phyloP scores from a whole-genome alignment of 805 yeast species.

The Saccharomycopsis sp. region DNA sequence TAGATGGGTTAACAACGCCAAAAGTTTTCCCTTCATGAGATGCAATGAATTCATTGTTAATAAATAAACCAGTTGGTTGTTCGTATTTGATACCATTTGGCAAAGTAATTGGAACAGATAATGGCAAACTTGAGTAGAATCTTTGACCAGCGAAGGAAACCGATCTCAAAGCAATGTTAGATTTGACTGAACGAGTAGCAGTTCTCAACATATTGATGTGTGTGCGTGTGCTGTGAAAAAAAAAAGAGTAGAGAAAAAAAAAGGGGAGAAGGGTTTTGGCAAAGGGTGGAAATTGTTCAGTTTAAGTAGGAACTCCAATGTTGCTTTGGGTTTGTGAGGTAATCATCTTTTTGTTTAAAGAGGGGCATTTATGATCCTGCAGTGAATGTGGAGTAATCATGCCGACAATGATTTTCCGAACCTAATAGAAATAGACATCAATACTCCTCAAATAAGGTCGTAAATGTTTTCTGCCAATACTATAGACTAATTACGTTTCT shows the following conservation, averaged over 20 bases:
- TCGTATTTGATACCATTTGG: slow-evolving; percentile 62
- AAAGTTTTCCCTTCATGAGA: slow-evolving; percentile 52
- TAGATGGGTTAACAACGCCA: slow-evolving; percentile 49
- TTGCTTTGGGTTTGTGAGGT: not conserved
- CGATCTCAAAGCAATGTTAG: slow-evolving; percentile 1
- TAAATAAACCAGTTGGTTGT: slow-evolving; percentile 85
- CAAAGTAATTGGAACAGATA: slow-evolving; percentile 44
- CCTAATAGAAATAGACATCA: too few relatives aligned
- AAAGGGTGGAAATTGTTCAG: not conserved
- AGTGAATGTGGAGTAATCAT: not conserved
- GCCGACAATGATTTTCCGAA: too few relatives aligned
- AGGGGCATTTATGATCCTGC: not conserved
- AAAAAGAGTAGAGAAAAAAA: not conserved
- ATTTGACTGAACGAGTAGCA: slow-evolving; percentile 5
- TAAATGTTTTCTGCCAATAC: not conserved
- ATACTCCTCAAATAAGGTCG: not conserved
- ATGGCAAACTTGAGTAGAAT: slow-evolving; percentile 32
- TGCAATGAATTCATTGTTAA: slow-evolving; percentile 72
- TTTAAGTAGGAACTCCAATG: not conserved
- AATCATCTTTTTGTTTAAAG: not conserved
- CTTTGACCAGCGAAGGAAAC: slow-evolving; percentile 11
- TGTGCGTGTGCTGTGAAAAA: too few relatives aligned
- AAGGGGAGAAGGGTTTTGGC: not conserved
- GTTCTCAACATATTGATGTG: slow-evolving; percentile 19
- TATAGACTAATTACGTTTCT: too few relatives aligned